Conservation (phyloP, 1,284 basidiomycete species). For the Malassezia brasiliensis region DNA sequence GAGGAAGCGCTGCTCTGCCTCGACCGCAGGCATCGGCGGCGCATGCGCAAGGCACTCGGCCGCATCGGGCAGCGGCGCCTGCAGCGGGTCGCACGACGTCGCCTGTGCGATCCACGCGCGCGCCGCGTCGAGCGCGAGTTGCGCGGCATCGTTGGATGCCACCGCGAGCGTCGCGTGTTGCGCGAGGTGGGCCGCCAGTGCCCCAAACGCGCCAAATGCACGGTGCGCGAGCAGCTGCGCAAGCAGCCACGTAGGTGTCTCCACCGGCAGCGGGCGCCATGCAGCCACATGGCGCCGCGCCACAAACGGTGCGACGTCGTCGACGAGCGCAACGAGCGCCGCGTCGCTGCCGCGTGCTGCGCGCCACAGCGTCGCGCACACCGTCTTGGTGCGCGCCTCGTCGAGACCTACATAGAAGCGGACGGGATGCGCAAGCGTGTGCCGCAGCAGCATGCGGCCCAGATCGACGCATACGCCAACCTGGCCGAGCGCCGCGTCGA, state of each 20-base stretch:
- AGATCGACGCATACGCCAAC: not conserved
- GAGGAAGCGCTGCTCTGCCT: not conserved
- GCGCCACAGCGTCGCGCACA: not conserved
- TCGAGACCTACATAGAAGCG: not conserved
- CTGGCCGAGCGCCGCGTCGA: not conserved
- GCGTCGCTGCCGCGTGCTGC: not conserved
- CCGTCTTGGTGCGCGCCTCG: not conserved
- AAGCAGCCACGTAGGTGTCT: not conserved
- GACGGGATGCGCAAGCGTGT: not conserved
- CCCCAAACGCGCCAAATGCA: not conserved
- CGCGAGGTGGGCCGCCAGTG: not conserved
- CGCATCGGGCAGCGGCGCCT: conserved; percentile 8
- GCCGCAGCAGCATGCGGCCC: not conserved
- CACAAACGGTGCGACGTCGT: conserved; percentile 7
- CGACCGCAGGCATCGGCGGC: conserved; percentile 2
- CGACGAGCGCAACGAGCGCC: not conserved
- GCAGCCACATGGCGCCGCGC: not conserved
- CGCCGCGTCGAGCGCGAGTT: conserved; percentile 6
- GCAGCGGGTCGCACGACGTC: conserved; percentile 8
- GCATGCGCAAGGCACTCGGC: conserved; percentile 4
- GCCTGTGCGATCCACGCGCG: conserved; percentile 9
- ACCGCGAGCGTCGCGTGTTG: not conserved
- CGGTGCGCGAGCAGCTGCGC: not conserved
- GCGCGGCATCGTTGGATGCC: not conserved
- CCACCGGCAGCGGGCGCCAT: not conserved